A percentile compares a stretch with the other conserved stretches of the same genome.
Evolutionary conservation across 2,329 filamentous ascomycete species (phyloP).

Genomic region (Dendryphion nanum): DNA sequence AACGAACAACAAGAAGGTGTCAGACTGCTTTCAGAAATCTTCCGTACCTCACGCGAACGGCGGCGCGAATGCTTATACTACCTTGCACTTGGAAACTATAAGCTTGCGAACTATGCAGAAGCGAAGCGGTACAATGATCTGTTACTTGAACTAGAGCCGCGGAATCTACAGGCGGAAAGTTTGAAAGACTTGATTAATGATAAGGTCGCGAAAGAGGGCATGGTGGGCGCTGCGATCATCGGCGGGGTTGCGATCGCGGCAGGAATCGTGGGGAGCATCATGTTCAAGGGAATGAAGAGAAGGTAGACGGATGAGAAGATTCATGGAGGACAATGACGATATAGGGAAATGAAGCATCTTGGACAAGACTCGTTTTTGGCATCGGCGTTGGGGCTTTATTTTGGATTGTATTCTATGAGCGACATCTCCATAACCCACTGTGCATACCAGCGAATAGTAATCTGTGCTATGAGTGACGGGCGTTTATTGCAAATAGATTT

Average conservation of each 20-base stretch:
- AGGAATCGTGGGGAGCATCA: constrained; percentile 84
- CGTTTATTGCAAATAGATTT: no score
- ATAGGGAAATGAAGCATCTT: no score
- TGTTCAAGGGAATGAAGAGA: constrained; percentile 73
- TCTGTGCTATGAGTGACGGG: no score
- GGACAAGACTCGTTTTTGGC: no score
- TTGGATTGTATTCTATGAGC: no score
- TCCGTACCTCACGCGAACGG: constrained; percentile 87
- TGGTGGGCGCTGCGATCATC: constrained; percentile 92
- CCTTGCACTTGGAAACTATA: constrained; percentile 94
- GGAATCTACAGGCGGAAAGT: constrained; percentile 86
- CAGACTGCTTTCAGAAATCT: constrained; percentile 91
- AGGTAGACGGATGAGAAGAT: constrained; percentile 39
- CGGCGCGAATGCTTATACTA: constrained; percentile 98
- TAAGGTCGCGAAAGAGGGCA: constrained; percentile 89
- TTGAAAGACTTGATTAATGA: constrained; percentile 88
- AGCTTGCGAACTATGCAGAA: constrained; percentile 95
- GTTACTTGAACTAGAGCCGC: constrained; percentile 84
- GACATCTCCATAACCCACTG: no score
- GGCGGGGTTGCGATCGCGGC: constrained; percentile 90
- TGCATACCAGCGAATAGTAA: no score
- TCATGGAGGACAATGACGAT: no score
- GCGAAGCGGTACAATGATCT: constrained; percentile 93
- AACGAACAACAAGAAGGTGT: constrained; percentile 92
- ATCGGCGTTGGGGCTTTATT: not conserved